Base-by-base conservation (phyloP, 169 alveolate genomes). In the Theileria sp. region DNA sequence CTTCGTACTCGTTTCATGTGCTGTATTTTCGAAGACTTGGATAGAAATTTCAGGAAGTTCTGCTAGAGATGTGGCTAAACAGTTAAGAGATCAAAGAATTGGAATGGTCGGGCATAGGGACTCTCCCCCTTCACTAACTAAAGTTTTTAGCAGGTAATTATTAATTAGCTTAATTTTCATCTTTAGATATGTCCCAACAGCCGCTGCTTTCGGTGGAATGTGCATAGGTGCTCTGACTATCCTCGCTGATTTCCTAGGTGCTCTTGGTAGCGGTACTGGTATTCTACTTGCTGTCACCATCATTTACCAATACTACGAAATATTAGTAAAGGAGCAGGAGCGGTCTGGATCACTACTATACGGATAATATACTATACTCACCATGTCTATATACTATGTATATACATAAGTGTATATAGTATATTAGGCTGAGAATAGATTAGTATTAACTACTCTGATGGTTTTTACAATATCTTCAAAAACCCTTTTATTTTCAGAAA, bases 121-220 rank as follows among this genome's bases (percentile, higher is more conserved):
- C 68, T 88, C 95, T 12, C 93, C 95, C 0, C 91, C 93, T 26
- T 91, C 94, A 1, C 85, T 91, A 30, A 91, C 94, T 17, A 85
- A 87, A 32, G 94, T 91, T 7, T 91, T 91, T 64, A 87, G 92
- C 60, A 80, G 94, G 87, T 70, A 51, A 17, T 50, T 28, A 0
- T 38, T 32, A 32, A 5, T 32, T 32, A 3, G 5, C 36, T 70
- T 51, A 3, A 70, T 36, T 28, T 56, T 13, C 15, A 44, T 64
- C 19, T 70, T 51, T 94, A 97, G 86, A 25, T 98, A 97, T 89
- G 98, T 98, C 77, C 99, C 99, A n/a, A 97, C 98, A 38, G 99
- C 99, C 0, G 99, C 99, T 17, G 98, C 99, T 36, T 97, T 98
- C 84, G 99, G 99, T 23, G 99, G 99, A 44, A 96, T 98, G 99